Base-by-base conservation (phyloP, 768 basidiomycete species). In the Pulveroboletus ravenelii region DNA sequence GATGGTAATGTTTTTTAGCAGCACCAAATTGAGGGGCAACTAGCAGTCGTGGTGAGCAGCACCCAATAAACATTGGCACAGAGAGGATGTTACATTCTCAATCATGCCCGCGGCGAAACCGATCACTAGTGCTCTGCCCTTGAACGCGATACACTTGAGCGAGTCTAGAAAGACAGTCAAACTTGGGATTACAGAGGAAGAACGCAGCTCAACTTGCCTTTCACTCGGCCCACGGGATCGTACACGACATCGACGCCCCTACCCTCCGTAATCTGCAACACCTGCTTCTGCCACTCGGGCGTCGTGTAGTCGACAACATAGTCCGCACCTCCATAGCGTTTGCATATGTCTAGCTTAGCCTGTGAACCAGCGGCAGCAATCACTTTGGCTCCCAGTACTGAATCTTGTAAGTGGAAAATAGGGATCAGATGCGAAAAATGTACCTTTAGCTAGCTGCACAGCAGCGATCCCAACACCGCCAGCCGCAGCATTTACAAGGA, bases 391-490 rank as follows among this genome's bases (percentile, higher is more conserved):
- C 93, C 95, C 41, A 96, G 76, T 8, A 79, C 93, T 93, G 51
- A 6, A 31, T 36, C 18, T 40, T 18, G 35, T 58, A 25, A 54
- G 47, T n/a, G 23, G 23, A 32, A 17, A 25, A 34, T 6, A 43
- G 18, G 13, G 23, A 17, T 23, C 6, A 36, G 18, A 31, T 31
- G 13, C 10, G 9, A 25, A 42, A 18, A 64, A 34, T 31, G 42
- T 10, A 89, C 91, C 84, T 79, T 96, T 96, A 18, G 92, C 94
- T 47, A 97, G 77, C 64, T 97, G 95, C 15, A 93, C 83, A 7
- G 95, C 94, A 6, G 85, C 84, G 45, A 95, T 83, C 0, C 94
- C 94, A 5, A 98, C 93, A 12, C 93, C 95, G 3, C 95, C 95
- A 1, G 94, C 95, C n/a, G 90, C 89, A 7, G 93, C 95, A 44